Percentiles rank a stretch among this genome's conserved stretches.
Conservation (phyloP, 768 basidiomycete species). For the Suillus plorans region DNA sequence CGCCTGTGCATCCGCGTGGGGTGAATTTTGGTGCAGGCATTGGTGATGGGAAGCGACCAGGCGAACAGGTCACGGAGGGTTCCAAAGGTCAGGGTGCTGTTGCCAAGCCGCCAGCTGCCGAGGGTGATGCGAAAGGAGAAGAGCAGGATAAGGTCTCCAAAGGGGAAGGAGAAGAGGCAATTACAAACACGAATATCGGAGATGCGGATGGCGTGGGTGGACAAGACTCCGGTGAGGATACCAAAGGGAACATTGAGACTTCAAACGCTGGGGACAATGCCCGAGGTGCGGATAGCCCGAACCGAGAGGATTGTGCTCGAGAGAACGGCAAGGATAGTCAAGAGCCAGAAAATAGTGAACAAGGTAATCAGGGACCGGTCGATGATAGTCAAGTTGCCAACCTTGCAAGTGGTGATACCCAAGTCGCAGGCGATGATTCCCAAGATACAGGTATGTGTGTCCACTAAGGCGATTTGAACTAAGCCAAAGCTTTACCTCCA, state of each 20-base stretch:
- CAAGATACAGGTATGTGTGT: not conserved
- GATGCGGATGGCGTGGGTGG: not conserved
- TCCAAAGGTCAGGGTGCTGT: not conserved
- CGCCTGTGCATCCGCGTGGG: not conserved
- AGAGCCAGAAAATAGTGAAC: not conserved
- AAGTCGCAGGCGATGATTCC: not conserved
- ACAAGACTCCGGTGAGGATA: not conserved
- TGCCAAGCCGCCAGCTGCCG: not conserved
- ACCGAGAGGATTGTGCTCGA: not conserved
- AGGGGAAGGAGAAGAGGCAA: not conserved
- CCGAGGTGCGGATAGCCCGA: not conserved
- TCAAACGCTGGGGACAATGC: not conserved
- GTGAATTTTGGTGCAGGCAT: not conserved
- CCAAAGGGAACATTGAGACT: too few species aligned
- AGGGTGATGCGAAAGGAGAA: not conserved
- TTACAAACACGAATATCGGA: not conserved
- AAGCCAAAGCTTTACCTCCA: not conserved
- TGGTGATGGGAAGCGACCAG: not conserved
- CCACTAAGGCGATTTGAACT: not conserved
- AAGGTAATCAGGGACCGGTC: not conserved
- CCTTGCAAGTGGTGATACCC: not conserved
- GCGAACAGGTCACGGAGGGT: not conserved
- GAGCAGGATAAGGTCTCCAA: too few species aligned
- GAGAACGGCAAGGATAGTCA: not conserved
- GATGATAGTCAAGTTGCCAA: too few species aligned